Evolutionary conservation across 1,284 basidiomycete genomes (phyloP).

Genomic region (Moesziomyces sp.): DNA sequence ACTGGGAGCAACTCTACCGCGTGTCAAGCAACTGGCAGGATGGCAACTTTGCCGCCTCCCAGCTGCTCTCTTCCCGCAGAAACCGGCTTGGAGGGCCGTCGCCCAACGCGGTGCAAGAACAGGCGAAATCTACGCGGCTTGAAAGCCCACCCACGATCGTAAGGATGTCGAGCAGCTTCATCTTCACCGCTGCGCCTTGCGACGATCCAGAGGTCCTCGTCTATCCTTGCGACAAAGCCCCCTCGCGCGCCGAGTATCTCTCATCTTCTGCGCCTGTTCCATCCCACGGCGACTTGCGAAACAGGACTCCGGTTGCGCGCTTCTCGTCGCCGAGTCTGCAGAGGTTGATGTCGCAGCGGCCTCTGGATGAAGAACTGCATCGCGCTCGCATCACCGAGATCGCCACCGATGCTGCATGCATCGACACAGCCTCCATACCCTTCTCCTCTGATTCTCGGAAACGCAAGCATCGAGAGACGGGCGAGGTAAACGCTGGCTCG

Average conservation of each 20-base stretch:
- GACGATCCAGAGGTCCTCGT: conserved; percentile 13
- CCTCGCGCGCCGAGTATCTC: background rate
- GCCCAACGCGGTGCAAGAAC: too few relatives aligned
- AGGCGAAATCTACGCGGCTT: too few relatives aligned
- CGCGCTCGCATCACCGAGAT: conserved; percentile 24
- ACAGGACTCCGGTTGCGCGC: conserved; percentile 2
- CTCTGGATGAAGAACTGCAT: background rate
- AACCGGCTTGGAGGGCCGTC: too few relatives aligned
- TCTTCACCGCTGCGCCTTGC: conserved; percentile 23
- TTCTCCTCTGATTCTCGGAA: conserved; percentile 2
- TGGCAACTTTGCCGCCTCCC: conserved; percentile 38
- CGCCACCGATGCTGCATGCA: conserved; percentile 19
- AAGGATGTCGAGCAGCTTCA: conserved; percentile 23
- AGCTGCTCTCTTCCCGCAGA: conserved; percentile 4
- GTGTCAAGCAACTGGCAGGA: conserved; percentile 48
- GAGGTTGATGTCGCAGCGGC: background rate
- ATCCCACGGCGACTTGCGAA: conserved; percentile 10
- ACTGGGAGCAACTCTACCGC: conserved; percentile 45
- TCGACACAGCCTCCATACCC: background rate
- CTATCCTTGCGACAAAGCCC: conserved; percentile 9
- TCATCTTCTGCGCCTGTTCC: background rate
- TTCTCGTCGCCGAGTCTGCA: conserved; percentile 17
- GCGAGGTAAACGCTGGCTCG: background rate
- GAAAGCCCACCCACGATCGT: conserved; percentile 18
- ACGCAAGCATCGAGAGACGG: conserved; percentile 1